A percentile compares a stretch with the other conserved stretches of the same genome.
Conservation (phyloP, 352 stramenopile genomes). For the Lagenidium giganteum region DNA sequence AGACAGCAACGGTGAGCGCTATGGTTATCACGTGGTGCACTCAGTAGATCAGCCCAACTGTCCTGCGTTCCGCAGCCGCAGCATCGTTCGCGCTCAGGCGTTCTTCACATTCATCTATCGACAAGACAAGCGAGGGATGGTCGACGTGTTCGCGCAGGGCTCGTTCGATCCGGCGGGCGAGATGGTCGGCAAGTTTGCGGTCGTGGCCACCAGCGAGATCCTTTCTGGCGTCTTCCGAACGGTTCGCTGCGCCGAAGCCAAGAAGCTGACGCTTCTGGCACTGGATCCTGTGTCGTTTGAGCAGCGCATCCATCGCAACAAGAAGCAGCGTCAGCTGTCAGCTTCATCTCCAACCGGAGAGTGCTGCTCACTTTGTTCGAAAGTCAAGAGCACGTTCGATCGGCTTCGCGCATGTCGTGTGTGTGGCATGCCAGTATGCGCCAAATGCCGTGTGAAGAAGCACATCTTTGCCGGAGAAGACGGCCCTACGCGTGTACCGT, state of each 20-base stretch:
- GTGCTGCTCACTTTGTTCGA: slow-evolving; percentile 11
- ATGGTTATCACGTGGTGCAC: slow-evolving; percentile 36
- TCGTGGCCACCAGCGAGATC: slow-evolving; percentile 28
- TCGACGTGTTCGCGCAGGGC: slow-evolving; percentile 36
- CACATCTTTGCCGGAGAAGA: slow-evolving; percentile 24
- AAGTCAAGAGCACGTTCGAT: slow-evolving; percentile 2
- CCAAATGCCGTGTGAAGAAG: slow-evolving; percentile 36
- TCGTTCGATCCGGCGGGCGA: slow-evolving; percentile 35
- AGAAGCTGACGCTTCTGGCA: slow-evolving; percentile 47
- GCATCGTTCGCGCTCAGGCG: slow-evolving; percentile 30
- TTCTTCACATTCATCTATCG: slow-evolving; percentile 37
- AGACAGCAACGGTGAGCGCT: slow-evolving; percentile 20
- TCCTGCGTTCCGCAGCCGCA: slow-evolving; percentile 25
- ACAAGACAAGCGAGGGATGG: slow-evolving; percentile 23
- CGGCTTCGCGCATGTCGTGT: slow-evolving; percentile 24
- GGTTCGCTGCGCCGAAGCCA: slow-evolving; percentile 39
- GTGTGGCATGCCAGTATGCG: slow-evolving; percentile 32
- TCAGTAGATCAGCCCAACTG: slow-evolving; percentile 32
- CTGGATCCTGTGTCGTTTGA: no score
- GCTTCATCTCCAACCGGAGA: neutral
- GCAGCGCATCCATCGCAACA: slow-evolving; percentile 11
- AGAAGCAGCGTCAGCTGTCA: slow-evolving; percentile 1
- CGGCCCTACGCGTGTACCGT: slow-evolving; percentile 11
- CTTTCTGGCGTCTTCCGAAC: slow-evolving; percentile 25
- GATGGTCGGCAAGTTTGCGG: slow-evolving; percentile 20